Percentiles rank a stretch among this genome's conserved stretches.
Conservation (phyloP, 306 rosid genomes). For the Quercus cerris region DNA sequence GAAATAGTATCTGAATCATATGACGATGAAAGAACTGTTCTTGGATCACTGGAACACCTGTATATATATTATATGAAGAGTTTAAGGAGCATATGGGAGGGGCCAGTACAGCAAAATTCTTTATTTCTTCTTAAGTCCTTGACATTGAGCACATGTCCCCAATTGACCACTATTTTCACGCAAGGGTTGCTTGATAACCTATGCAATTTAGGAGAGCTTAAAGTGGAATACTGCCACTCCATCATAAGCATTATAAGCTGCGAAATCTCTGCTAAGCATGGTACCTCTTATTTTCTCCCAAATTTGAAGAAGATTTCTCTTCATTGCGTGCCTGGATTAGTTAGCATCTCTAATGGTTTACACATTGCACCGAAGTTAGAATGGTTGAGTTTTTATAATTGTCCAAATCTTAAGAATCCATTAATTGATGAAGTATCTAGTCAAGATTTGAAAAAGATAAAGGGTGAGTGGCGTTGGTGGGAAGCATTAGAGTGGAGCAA, state of each 20-base stretch:
- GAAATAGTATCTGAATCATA: too few species aligned
- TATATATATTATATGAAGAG: conserved; percentile 29
- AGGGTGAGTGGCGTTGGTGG: conserved; percentile 25
- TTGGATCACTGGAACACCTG: background rate
- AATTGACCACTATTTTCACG: conserved; percentile 11
- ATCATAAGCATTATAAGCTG: background rate
- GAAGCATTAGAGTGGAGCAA: background rate
- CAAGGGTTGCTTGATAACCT: background rate
- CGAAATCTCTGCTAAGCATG: background rate
- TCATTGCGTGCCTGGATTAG: too few species aligned
- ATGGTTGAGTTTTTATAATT: too few species aligned
- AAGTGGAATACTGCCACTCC: conserved; percentile 18
- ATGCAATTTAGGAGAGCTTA: background rate
- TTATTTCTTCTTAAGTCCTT: conserved; percentile 4
- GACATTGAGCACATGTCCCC: conserved; percentile 23
- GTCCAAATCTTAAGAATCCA: background rate
- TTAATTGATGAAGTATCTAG: background rate
- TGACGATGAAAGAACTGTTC: background rate
- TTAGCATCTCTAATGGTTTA: too few species aligned
- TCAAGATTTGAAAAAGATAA: background rate
- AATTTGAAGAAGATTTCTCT: background rate
- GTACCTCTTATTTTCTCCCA: background rate
- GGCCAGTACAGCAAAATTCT: background rate
- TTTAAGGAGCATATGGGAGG: conserved; percentile 15
- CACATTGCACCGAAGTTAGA: too few species aligned